These are phyloP conservation scores for Huntiella abstrusa DNA, from an alignment of 2,329 filamentous ascomycete species.

Conservation along the genomic window DNA sequence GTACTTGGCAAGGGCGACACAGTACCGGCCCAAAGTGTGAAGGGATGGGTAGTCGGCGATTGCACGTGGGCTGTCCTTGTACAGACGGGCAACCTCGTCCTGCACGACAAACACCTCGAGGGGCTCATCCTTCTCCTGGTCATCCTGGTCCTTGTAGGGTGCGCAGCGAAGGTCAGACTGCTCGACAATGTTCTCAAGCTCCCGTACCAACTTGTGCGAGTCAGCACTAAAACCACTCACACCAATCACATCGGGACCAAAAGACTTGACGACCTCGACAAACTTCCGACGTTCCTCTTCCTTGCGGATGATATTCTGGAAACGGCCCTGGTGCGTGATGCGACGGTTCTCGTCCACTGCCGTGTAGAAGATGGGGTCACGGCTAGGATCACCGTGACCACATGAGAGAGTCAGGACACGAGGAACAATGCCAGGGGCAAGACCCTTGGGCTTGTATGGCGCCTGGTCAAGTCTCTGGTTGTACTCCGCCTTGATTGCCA, in stretches of 20 bases:
- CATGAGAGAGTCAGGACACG: slow-evolving; percentile 77
- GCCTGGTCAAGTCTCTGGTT: slow-evolving; percentile 83
- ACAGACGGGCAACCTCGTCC: slow-evolving; percentile 90
- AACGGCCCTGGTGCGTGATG: slow-evolving; percentile 75
- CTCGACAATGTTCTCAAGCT: slow-evolving; percentile 60
- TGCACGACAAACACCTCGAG: slow-evolving; percentile 85
- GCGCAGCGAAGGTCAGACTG: slow-evolving; percentile 60
- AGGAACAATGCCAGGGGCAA: slow-evolving; percentile 72
- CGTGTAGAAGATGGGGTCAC: slow-evolving; percentile 76
- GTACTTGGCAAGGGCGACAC: slow-evolving; percentile 73
- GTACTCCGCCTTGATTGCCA: slow-evolving; percentile 73
- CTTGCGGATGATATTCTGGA: slow-evolving; percentile 56
- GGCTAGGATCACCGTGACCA: slow-evolving; percentile 51
- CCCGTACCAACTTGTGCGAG: slow-evolving; percentile 63
- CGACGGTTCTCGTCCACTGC: slow-evolving; percentile 88
- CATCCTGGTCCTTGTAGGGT: slow-evolving; percentile 66
- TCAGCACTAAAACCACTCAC: slow-evolving; percentile 80
- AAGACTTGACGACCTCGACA: slow-evolving; percentile 57
- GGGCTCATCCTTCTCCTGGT: slow-evolving; percentile 55
- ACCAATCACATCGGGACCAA: slow-evolving; percentile 76
- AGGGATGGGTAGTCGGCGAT: slow-evolving; percentile 64
- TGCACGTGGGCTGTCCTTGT: slow-evolving; percentile 75
- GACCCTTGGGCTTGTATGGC: slow-evolving; percentile 85
- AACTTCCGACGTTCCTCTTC: slow-evolving; percentile 51
- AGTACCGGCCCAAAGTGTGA: slow-evolving; percentile 66